A percentile compares a stretch with the other conserved stretches of the same genome.
phyloP scores from a whole-genome alignment of 495 filamentous ascomycete genomes.

The Penicillium dipodomyicola region DNA sequence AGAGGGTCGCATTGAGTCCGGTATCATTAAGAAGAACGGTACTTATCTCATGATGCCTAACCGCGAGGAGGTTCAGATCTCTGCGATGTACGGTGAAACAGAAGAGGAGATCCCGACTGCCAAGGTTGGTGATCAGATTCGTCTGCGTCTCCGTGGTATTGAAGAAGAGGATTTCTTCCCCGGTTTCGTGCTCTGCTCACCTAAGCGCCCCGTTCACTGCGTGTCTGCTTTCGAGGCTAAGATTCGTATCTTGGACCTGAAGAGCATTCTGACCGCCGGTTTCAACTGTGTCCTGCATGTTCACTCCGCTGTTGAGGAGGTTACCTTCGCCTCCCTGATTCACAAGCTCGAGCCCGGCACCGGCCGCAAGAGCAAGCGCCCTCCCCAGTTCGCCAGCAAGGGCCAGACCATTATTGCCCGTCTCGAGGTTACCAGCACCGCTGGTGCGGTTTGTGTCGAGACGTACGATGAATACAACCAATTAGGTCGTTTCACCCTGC shows the following conservation, averaged over 20 bases:
- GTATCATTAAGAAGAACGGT: slow-evolving; percentile 82
- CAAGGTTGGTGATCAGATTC: slow-evolving; percentile 92
- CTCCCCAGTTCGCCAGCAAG: slow-evolving; percentile 87
- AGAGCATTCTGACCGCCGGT: slow-evolving; percentile 85
- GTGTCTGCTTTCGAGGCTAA: slow-evolving; percentile 92
- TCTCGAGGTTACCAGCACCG: slow-evolving; percentile 78
- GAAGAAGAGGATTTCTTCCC: slow-evolving; percentile 97
- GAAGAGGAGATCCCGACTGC: slow-evolving; percentile 83
- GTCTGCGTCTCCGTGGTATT: slow-evolving; percentile 84
- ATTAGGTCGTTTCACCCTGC: slow-evolving; percentile 89
- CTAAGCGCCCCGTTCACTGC: slow-evolving; percentile 86
- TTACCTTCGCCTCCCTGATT: slow-evolving; percentile 79
- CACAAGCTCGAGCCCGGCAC: slow-evolving; percentile 98
- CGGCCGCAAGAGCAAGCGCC: slow-evolving; percentile 85
- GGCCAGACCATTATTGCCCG: slow-evolving; percentile 92
- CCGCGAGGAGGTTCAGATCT: slow-evolving; percentile 70
- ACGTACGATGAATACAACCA: slow-evolving; percentile 91
- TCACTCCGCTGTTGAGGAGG: slow-evolving; percentile 90
- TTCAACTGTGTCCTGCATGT: slow-evolving; percentile 92
- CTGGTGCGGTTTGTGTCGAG: slow-evolving; percentile 87
- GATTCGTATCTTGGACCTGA: slow-evolving; percentile 91
- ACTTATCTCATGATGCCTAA: slow-evolving; percentile 93
- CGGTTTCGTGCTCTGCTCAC: slow-evolving; percentile 95
- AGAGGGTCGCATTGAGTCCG: slow-evolving; percentile 95
- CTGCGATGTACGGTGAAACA: slow-evolving; percentile 89